phyloP scores from a whole-genome alignment of 345 rosid genomes.

The Lepidium didymum region DNA sequence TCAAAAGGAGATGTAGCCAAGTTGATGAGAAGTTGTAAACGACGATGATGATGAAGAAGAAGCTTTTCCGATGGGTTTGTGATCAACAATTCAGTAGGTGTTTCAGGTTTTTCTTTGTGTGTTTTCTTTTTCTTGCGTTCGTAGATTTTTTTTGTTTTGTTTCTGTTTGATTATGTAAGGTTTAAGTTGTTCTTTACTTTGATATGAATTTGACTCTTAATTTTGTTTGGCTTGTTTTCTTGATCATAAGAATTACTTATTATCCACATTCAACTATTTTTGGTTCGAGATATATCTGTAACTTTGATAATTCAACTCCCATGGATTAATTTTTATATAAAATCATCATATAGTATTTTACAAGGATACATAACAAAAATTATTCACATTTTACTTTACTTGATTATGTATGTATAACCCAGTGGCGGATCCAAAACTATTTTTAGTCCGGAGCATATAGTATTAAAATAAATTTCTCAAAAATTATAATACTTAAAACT shows the following conservation, averaged over 20 bases:
- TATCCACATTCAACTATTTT: neutral
- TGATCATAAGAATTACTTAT: neutral
- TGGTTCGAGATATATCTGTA: neutral
- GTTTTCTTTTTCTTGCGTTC: neutral
- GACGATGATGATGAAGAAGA: constrained; percentile 1
- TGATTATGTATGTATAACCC: too few relatives aligned
- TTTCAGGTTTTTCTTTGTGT: constrained; percentile 15
- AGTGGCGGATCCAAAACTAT: too few relatives aligned
- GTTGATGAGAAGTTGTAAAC: neutral
- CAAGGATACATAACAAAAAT: too few relatives aligned
- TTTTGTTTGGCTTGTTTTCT: neutral
- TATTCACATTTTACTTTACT: too few relatives aligned
- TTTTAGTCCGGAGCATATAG: too few relatives aligned
- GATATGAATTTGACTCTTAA: constrained; percentile 5
- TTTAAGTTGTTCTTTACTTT: neutral
- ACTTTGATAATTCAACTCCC: neutral
- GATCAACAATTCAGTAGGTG: constrained; percentile 18
- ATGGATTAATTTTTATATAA: neutral
- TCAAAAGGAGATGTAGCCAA: neutral
- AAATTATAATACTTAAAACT: too few relatives aligned
- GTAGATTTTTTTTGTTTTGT: neutral
- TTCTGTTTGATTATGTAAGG: constrained; percentile 18
- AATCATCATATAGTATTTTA: neutral
- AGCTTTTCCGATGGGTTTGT: constrained; percentile 5
- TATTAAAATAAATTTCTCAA: too few relatives aligned